phyloP scores from a whole-genome alignment of 2,329 filamentous ascomycete genomes.

The Penicillium nordicum region DNA sequence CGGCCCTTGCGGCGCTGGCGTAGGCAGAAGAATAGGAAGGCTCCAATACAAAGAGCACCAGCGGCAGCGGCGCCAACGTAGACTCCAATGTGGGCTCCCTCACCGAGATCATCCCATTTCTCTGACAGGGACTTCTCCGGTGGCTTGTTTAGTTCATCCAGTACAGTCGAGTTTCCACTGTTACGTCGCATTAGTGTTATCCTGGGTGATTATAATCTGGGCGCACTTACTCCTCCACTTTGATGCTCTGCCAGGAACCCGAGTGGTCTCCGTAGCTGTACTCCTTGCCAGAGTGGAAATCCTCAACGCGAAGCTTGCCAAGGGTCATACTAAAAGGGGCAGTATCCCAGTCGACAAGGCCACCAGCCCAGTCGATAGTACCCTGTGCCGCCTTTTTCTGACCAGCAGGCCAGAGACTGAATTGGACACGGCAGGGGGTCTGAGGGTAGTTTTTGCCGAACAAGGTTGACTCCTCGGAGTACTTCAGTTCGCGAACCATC shows the following conservation, averaged over 20 bases:
- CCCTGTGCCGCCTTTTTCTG: constrained; percentile 33
- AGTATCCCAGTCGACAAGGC: constrained; percentile 61
- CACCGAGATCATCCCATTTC: constrained; percentile 45
- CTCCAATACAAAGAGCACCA: constrained; percentile 31
- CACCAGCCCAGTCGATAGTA: constrained; percentile 67
- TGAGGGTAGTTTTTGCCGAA: constrained; percentile 62
- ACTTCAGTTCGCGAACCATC: constrained; percentile 59
- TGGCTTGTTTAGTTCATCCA: constrained; percentile 34
- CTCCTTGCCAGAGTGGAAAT: constrained; percentile 60
- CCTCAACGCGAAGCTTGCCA: constrained; percentile 56
- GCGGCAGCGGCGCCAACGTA: constrained; percentile 38
- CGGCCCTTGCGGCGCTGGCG: constrained; percentile 50
- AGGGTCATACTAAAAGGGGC: constrained; percentile 73
- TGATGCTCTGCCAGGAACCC: constrained; percentile 64
- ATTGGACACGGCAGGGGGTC: constrained; percentile 68
- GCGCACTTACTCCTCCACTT: constrained; percentile 46
- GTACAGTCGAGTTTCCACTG: constrained; percentile 63
- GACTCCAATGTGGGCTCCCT: constrained; percentile 50
- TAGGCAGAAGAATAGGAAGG: constrained; percentile 48
- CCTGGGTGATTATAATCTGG: too few relatives aligned
- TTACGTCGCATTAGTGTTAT: constrained; percentile 20
- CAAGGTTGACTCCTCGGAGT: constrained; percentile 51
- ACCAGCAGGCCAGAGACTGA: constrained; percentile 68
- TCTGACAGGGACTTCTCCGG: constrained; percentile 35
- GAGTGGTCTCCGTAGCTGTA: constrained; percentile 63